phyloP scores from a whole-genome alignment of 2,329 filamentous ascomycete species.

The Colletotrichum zoysiae region DNA sequence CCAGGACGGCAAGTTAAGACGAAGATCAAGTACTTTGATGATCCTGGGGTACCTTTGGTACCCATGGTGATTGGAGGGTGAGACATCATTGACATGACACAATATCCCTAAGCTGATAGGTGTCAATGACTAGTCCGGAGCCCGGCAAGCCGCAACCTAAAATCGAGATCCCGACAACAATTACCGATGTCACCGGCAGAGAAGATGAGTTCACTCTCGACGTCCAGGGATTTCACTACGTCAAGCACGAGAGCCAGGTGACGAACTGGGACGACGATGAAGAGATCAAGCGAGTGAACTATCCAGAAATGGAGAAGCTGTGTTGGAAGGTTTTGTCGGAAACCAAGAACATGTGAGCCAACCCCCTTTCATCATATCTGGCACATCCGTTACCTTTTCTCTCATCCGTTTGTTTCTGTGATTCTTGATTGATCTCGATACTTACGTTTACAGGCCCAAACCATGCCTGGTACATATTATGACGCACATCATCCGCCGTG shows the following conservation, averaged over 20 bases:
- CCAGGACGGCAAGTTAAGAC: constrained; percentile 32
- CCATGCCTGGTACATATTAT: constrained; percentile 34
- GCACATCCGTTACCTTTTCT: neutral
- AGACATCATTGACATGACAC: neutral
- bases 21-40: constrained; percentile 39
- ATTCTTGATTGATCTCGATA: too few species aligned
- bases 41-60: constrained; percentile 37
- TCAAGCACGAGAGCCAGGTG: constrained; percentile 65
- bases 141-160: constrained; percentile 59
- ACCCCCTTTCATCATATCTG: neutral
- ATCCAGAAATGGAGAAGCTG: constrained; percentile 41
- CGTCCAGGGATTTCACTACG: constrained; percentile 66
- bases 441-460: constrained; percentile 24
- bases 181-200: constrained; percentile 70
- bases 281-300: constrained; percentile 60
- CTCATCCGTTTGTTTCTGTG: fast-evolving
- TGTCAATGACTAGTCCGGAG: constrained; percentile 5
- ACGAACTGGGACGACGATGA: constrained; percentile 68
- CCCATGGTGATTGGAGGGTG: constrained; percentile 39
- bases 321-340: constrained; percentile 39
- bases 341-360: constrained; percentile 27
- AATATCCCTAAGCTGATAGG: constrained; percentile 2
- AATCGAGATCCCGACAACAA: constrained; percentile 64
- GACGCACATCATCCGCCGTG: constrained; percentile 38
- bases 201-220: constrained; percentile 73